Conservation (phyloP, 1,284 basidiomycete genomes). For the Pyrrhoderma lamaoense region DNA sequence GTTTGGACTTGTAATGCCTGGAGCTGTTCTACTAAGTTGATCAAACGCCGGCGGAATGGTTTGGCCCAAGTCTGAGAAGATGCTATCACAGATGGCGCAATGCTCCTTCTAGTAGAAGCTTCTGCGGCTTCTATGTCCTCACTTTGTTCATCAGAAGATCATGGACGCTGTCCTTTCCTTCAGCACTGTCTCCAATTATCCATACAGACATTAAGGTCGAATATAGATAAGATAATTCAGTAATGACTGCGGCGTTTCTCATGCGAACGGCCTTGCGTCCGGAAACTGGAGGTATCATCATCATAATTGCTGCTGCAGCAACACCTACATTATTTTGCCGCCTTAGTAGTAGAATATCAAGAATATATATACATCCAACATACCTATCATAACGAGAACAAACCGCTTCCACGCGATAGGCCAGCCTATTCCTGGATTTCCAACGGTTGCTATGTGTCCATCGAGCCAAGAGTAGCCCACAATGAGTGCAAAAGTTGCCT, state of each 20-base stretch:
- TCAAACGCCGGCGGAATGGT: slow-evolving; percentile 18
- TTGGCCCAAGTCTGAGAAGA: slow-evolving; percentile 30
- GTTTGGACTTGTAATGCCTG: slow-evolving; percentile 32
- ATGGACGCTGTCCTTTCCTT: slow-evolving; percentile 18
- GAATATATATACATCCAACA: not conserved
- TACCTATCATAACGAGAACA: slow-evolving; percentile 40
- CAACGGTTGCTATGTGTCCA: slow-evolving; percentile 37
- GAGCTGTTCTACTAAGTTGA: slow-evolving; percentile 32
- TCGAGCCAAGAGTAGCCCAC: slow-evolving; percentile 61
- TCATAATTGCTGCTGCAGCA: slow-evolving; percentile 39
- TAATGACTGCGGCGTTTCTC: slow-evolving; percentile 36
- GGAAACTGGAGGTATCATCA: slow-evolving; percentile 45
- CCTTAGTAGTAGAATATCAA: not conserved
- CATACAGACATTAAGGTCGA: slow-evolving; percentile 38
- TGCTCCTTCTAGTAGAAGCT: not conserved
- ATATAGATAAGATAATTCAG: slow-evolving; percentile 35
- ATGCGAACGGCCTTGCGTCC: slow-evolving; percentile 41
- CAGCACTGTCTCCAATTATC: slow-evolving; percentile 27
- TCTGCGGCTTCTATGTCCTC: slow-evolving; percentile 30
- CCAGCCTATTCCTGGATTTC: slow-evolving; percentile 47
- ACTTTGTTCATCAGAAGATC: slow-evolving; percentile 3
- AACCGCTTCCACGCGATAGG: slow-evolving; percentile 46
- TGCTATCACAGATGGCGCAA: slow-evolving; percentile 26
- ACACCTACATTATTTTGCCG: slow-evolving; percentile 27
- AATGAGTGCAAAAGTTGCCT: slow-evolving; percentile 40